Percentiles rank a stretch among this genome's conserved stretches.
Conservation (phyloP, 208 protist genomes). For the Trypanosoma cruzi region DNA sequence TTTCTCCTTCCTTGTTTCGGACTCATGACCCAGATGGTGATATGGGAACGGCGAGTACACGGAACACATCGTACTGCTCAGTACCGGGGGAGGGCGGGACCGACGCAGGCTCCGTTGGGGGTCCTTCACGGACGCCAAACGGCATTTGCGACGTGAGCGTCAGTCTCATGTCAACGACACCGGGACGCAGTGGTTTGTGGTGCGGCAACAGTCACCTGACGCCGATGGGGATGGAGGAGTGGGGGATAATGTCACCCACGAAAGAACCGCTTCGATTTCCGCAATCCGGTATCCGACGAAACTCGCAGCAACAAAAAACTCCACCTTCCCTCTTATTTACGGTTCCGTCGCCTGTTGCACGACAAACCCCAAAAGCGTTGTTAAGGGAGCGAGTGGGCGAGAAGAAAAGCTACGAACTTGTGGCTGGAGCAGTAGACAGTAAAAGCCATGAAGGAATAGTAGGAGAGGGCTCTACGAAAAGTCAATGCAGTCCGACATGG, state of each 20-base stretch:
- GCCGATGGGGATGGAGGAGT: not conserved
- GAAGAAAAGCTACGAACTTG: no score
- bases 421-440: no score
- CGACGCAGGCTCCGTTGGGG: constrained; percentile 9
- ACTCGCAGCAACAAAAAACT: not conserved
- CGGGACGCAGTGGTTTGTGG: constrained; percentile 1
- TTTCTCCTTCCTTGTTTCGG: constrained; percentile 15
- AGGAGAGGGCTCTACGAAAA: not conserved
- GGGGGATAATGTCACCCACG: not conserved
- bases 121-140: not conserved
- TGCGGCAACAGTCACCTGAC: not conserved
- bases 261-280: not conserved
- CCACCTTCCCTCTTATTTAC: no score
- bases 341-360: no score
- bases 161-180: not conserved
- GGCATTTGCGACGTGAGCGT: not conserved
- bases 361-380: no score
- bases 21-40: constrained; percentile 17
- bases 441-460: no score
- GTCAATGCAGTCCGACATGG: not conserved
- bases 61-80: not conserved
- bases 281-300: not conserved
- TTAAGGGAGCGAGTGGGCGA: no score
- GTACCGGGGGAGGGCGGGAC: not conserved
- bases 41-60: no score